Percentiles rank a stretch among this genome's conserved stretches.
Conservation (phyloP, 768 basidiomycete species). For the Suillus sp. region DNA sequence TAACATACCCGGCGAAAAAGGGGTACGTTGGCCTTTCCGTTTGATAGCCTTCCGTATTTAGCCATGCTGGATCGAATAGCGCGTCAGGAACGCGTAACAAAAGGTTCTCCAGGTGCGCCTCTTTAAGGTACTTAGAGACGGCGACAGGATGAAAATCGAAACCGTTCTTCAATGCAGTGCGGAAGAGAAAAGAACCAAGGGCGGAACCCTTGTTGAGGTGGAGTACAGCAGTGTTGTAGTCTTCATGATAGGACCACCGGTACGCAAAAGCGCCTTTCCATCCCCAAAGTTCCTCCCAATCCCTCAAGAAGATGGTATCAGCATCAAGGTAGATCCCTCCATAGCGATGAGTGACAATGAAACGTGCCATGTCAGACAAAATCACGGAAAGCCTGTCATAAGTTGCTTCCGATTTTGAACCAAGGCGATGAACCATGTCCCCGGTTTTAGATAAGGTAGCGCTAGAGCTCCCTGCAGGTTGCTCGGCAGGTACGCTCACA, state of each 20-base stretch:
- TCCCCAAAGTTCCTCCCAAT: conserved; percentile 97
- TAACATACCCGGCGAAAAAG: conserved; percentile 76
- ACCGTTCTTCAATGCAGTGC: conserved; percentile 87
- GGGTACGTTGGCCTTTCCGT: conserved; percentile 91
- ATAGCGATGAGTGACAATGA: conserved; percentile 89
- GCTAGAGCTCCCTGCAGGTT: conserved; percentile 32
- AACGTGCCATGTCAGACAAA: conserved; percentile 95
- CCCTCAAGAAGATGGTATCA: conserved; percentile 87
- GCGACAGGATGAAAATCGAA: conserved; percentile 97
- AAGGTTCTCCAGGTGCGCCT: conserved; percentile 76
- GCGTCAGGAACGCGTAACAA: conserved; percentile 87
- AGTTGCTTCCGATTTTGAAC: conserved; percentile 55
- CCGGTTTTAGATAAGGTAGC: conserved; percentile 1
- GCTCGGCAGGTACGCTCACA: conserved; percentile 51
- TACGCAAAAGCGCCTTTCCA: conserved; percentile 95
- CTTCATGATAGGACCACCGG: conserved; percentile 88
- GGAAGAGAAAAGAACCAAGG: conserved; percentile 86
- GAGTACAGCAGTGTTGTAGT: conserved; percentile 93
- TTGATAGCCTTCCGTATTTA: conserved; percentile 90
- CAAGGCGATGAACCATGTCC: conserved; percentile 46
- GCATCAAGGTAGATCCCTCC: conserved; percentile 95
- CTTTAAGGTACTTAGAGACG: conserved; percentile 80
- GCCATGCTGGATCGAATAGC: conserved; percentile 91
- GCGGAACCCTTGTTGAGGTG: conserved; percentile 89
- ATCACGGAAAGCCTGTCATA: conserved; percentile 89